phyloP scores from a whole-genome alignment of 371 early-diverging fungal species.

The Rhizomucor pusillus region DNA sequence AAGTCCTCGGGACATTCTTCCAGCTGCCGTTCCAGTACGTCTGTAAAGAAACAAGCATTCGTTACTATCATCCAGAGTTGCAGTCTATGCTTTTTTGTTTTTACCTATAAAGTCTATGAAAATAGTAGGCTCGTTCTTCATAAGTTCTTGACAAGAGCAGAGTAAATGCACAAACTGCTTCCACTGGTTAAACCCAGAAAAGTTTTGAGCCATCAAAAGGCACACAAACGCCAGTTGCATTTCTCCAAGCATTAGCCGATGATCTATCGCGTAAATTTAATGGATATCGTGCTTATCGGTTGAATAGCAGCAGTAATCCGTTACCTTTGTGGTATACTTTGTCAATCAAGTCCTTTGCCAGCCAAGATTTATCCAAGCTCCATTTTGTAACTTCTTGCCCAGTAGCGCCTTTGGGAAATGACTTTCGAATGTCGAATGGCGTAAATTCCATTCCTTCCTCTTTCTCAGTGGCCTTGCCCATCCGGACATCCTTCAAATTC shows the following conservation, averaged over 20 bases:
- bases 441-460: conserved; percentile 59
- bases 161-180: conserved; percentile 75
- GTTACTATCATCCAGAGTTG: background rate
- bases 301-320: too few relatives aligned
- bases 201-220: conserved; percentile 82
- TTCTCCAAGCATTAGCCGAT: conserved; percentile 67
- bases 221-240: conserved; percentile 79
- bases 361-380: conserved; percentile 90
- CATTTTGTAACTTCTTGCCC: conserved; percentile 75
- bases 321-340: conserved; percentile 49
- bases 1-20: conserved; percentile 82
- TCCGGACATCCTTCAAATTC: conserved; percentile 22
- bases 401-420: conserved; percentile 75
- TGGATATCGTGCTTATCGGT: background rate
- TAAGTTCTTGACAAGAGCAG: conserved; percentile 61
- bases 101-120: conserved; percentile 64
- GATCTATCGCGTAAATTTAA: conserved; percentile 17
- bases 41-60: conserved; percentile 18
- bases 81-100: background rate
- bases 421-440: conserved; percentile 73
- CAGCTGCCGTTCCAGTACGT: conserved; percentile 61
- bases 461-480: conserved; percentile 39
- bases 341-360: conserved; percentile 54
- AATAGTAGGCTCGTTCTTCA: conserved; percentile 39
- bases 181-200: conserved; percentile 89